Evolutionary conservation across 1,284 basidiomycete species (phyloP), one percentile per base, ranked within the genome.

Genomic region (Moesziomyces sp.): DNA sequence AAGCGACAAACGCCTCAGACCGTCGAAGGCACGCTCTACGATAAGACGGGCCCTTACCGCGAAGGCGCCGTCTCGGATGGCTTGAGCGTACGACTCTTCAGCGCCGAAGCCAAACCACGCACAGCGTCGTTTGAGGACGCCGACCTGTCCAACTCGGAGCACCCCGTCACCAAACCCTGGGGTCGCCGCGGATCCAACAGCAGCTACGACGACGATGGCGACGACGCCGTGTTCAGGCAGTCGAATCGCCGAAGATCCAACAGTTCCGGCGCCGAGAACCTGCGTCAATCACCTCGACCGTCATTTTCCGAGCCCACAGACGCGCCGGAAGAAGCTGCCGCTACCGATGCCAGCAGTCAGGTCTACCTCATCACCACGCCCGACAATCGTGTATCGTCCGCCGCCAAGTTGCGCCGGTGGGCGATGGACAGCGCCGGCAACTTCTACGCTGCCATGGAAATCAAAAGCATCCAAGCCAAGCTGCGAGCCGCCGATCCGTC

Each of bases 381-480:
- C 0, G 81, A 83, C 66, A 83, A 83, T 40, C 80, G 81, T 33
- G 81, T 83, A 16, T 82, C 81, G 8, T 81, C 79, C 2, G 80
- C 81, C 0, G 81, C 81, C 33, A 83, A 83, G 60, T 58, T 82
- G 47, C 58, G 81, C 3, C 54, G 81, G 23, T 83, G 81, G 81
- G 81, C 81, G 8, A 83, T 83, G 81, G 81, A 83, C 52, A 64
- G 74, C 26, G 50, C 59, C 3, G 81, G 81, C 26, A 60, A 74
- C 58, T 83, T 83, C 56, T 83, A 80, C 46, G 81, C 81, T 4
- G 81, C 81, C 28, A 82, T 83, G 81, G 81, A 83, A 58, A 80
- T 83, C 72, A 83, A 82, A 59, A 74, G 69, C 40, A 78, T 82
- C 52, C 78, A 83, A 52, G 76, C 77, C 5, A 83, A 83, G 70